Percentiles rank a stretch among this genome's conserved stretches.
phyloP scores from a whole-genome alignment of 1,139 yeast genomes.

The Zygosaccharomyces sapae region DNA sequence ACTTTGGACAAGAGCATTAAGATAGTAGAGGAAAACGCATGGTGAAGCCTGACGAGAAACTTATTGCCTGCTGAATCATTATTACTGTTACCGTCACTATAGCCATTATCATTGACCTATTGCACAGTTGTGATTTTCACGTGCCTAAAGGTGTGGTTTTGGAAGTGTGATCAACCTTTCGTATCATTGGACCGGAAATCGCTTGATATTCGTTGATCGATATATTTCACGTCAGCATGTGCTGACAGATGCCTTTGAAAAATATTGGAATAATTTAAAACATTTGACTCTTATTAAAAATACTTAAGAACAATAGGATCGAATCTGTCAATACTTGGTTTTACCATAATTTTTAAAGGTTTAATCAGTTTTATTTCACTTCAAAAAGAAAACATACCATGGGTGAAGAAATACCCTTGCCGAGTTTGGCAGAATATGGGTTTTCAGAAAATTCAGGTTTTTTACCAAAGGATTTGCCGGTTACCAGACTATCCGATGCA shows the following conservation, averaged over 20 bases:
- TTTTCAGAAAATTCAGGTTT: conserved; percentile 72
- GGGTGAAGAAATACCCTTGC: conserved; percentile 33
- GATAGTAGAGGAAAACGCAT: too few species aligned
- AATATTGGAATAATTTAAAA: neutral
- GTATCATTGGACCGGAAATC: neutral
- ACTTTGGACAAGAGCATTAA: conserved; percentile 10
- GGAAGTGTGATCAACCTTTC: neutral
- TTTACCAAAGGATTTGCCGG: conserved; percentile 66
- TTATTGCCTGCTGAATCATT: too few species aligned
- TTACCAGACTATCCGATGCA: conserved; percentile 52
- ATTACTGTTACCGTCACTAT: too few species aligned
- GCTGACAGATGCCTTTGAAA: neutral
- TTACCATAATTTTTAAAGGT: neutral
- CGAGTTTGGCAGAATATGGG: conserved; percentile 58
- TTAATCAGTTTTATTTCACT: too few species aligned
- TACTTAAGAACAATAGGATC: neutral
- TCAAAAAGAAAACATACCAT: conserved; percentile 4
- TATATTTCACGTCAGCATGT: neutral
- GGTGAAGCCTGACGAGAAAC: too few species aligned
- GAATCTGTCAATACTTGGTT: neutral
- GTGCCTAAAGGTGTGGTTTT: too few species aligned
- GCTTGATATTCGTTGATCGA: neutral
- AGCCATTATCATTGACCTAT: too few species aligned
- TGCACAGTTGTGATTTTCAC: too few species aligned
- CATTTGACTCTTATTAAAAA: too few species aligned